Base-by-base conservation (phyloP, 768 basidiomycete genomes). In the Leccinum boreale region DNA sequence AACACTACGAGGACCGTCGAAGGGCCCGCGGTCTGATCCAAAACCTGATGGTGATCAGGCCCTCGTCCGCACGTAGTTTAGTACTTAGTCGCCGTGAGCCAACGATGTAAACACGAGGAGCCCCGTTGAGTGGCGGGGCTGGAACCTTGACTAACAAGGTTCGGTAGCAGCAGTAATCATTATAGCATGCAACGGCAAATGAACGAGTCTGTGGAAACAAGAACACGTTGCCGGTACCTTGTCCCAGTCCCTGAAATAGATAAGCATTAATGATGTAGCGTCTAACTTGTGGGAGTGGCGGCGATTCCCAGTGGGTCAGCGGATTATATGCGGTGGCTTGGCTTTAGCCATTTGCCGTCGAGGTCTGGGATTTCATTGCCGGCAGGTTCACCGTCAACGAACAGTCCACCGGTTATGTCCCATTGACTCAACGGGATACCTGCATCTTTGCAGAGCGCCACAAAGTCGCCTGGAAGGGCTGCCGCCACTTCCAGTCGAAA, bases 391-490 rank as follows among this genome's bases (percentile, higher is more conserved):
- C 76, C 79, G 53, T 86, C 75, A 8, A 82, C 55, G 49, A 71
- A 78, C 11, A 86, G 45, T 4, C 83, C 82, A 14, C 83, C 84
- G 14, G 73, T 48, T 4, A 73, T 62, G 44, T 77, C 74, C 45
- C 66, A 54, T 9, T 68, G 53, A 39, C 73, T 70, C 7, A 86
- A 28, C 1, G 71, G 64, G 17, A 89, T 79, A 1, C 73, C 74
- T 4, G 77, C 65, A 47, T 81, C 76, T 2, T 62, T 58, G 67
- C 86, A 88, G 10, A 84, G 67, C 31, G 71, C 72, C 3, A 77
- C 58, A 60, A 88, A 89, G 57, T 85, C 83, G 24, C 56, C 54
- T 1, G 86, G 86, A 29, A 86, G 65, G 11, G 87, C 86, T 3
- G 85, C 81, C 45, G 75, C 70, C n/a, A 88, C 67, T 11, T 77